These are phyloP conservation scores for Chlorencoelia australis DNA, from an alignment of 2,329 filamentous ascomycete species.

Conservation along the genomic window DNA sequence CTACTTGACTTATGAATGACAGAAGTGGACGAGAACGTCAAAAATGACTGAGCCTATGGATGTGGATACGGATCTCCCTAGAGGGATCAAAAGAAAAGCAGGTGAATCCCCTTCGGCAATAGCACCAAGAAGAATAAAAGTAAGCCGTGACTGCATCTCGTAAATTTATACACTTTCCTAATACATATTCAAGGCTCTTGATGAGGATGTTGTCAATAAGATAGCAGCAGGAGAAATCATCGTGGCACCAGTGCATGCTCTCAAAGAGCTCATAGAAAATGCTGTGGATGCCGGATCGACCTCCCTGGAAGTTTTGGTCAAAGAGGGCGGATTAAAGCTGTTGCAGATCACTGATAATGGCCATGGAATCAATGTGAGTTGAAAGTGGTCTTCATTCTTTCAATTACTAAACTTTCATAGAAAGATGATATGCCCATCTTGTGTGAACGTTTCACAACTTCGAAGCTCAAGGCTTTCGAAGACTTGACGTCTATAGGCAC, in stretches of 20 bases:
- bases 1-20: too few species aligned
- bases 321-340: constrained; percentile 89
- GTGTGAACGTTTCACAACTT: constrained; percentile 94
- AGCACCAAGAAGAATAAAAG: constrained; percentile 40
- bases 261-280: constrained; percentile 96
- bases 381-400: constrained; percentile 2
- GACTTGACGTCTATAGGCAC: constrained; percentile 84
- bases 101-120: constrained; percentile 32
- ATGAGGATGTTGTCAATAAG: constrained; percentile 93
- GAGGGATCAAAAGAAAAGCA: constrained; percentile 38
- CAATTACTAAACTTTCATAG: constrained; percentile 33
- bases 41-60: constrained; percentile 33
- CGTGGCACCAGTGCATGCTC: constrained; percentile 86
- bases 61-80: constrained; percentile 25
- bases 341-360: constrained; percentile 97
- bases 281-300: constrained; percentile 96
- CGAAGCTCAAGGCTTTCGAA: constrained; percentile 88
- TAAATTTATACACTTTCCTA: constrained; percentile 8
- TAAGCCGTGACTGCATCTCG: constrained; percentile 15
- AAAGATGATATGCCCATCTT: constrained; percentile 86
- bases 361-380: constrained; percentile 76
- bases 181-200: constrained; percentile 57
- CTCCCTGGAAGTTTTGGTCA: constrained; percentile 79
- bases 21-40: too few species aligned
- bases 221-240: constrained; percentile 98